Percentiles rank a stretch among this genome's conserved stretches.
Evolutionary conservation across 2,329 filamentous ascomycete genomes (phyloP).

Genomic region (Aureobasidium sp.): DNA sequence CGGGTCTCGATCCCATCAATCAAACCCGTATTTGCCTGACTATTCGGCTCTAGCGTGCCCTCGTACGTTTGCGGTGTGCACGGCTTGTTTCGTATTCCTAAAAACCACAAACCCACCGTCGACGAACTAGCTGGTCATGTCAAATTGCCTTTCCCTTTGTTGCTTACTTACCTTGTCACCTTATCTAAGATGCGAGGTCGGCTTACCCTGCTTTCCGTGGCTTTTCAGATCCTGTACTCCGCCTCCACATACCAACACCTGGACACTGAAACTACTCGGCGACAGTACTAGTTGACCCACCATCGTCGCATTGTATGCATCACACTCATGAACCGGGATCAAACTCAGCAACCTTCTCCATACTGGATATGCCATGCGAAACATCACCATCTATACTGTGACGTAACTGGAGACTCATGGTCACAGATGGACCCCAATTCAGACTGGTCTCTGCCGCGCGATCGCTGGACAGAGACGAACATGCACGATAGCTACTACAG

Average conservation of each 20-base stretch:
- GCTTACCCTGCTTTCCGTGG: constrained; percentile 5
- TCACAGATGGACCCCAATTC: not conserved
- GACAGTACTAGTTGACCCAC: not conserved
- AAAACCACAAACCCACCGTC: constrained; percentile 5
- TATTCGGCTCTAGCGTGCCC: constrained; percentile 7
- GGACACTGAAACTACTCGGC: not conserved
- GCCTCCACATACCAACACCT: not conserved
- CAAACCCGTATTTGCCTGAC: not conserved
- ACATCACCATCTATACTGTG: constrained; percentile 1
- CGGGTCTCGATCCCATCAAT: constrained; percentile 1
- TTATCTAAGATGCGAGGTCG: constrained; percentile 11
- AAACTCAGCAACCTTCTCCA: not conserved
- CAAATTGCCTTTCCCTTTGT: constrained; percentile 8
- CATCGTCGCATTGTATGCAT: not conserved
- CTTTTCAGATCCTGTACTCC: constrained; percentile 1
- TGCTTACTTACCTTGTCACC: constrained; percentile 8
- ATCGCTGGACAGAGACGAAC: constrained; percentile 3
- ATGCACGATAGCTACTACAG: not conserved
- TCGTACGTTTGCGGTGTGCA: constrained; percentile 3
- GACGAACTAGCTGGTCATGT: not conserved
- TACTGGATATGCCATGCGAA: constrained; percentile 2
- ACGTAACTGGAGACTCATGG: constrained; percentile 1
- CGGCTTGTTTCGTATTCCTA: constrained; percentile 11
- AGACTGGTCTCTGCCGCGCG: not conserved
- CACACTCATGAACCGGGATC: constrained; percentile 1